Evolutionary conservation across 106 monocot genomes (phyloP), one percentile per base, ranked within the genome.

Genomic region (Dioscorea dumetorum): DNA sequence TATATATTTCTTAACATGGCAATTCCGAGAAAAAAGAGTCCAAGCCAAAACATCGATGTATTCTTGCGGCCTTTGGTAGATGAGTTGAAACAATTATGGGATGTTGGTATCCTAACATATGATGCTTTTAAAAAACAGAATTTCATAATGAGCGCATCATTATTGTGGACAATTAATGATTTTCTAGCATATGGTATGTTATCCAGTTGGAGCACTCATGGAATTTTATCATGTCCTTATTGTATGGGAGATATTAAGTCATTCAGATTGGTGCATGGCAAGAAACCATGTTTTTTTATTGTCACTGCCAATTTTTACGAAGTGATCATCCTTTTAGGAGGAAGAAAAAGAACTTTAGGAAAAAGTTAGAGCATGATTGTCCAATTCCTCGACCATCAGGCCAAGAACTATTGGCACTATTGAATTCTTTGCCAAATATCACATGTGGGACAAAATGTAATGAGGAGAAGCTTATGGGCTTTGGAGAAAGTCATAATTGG

Each of bases 131-230:
- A n/a, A n/a, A n/a, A n/a, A n/a, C n/a, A n/a, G n/a, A n/a, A n/a
- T n/a, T n/a, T n/a, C n/a, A n/a, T n/a, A n/a, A n/a, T n/a, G n/a
- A n/a, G n/a, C n/a, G n/a, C n/a, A n/a, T n/a, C n/a, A n/a, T n/a
- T n/a, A n/a, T 2, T 72, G 14, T 72, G 72, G 61, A 72, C 72
- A 17, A 63, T 72, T 17, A 62, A 51, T 51, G 72, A 61, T 24
- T 72, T 72, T 63, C 51, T 24, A 17, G 66, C 66, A 33, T 74
- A 74, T 69, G 61, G 12, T 1, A 57, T 50, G 16, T 63, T 79
- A 24, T 74, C 67, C 2, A 61, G 61, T 3, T 79, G 61, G 66
- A 63, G 62, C 10, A 80, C 74, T 1, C 63, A 80, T 20, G 77
- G 70, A 31, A 21, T 18, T 0, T 24, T 61, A 15, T 60, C 61